A percentile compares a stretch with the other conserved stretches of the same genome.
phyloP scores from a whole-genome alignment of 805 yeast genomes.

The Candida adriatica region DNA sequence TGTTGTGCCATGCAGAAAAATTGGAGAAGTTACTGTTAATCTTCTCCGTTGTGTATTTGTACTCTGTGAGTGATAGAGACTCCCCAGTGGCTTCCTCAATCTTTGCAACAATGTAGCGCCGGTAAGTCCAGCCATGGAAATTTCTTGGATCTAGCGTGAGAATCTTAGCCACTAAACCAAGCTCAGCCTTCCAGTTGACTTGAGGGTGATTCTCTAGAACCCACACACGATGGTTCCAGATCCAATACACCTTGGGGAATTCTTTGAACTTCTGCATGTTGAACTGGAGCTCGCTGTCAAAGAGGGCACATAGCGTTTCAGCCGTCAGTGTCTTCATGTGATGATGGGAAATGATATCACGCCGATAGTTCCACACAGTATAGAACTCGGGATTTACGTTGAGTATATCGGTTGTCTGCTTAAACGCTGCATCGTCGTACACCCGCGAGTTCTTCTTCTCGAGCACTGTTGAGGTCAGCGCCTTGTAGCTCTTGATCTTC shows the following conservation, averaged over 20 bases:
- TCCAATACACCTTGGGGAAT: conserved; percentile 92
- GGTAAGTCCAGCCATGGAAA: conserved; percentile 93
- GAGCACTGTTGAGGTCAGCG: conserved; percentile 39
- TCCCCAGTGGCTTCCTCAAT: conserved; percentile 23
- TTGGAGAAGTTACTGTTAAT: conserved; percentile 84
- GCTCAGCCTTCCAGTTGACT: conserved; percentile 65
- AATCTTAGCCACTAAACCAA: conserved; percentile 61
- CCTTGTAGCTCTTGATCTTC: conserved; percentile 51
- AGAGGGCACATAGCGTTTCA: conserved; percentile 24
- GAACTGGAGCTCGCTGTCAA: conserved; percentile 56
- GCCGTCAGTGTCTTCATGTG: conserved; percentile 11
- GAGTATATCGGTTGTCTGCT: conserved; percentile 51
- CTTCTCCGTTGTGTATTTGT: conserved; percentile 68
- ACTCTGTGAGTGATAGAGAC: conserved; percentile 43
- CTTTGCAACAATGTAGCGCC: conserved; percentile 58
- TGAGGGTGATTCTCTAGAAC: conserved; percentile 45
- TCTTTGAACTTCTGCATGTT: conserved; percentile 49
- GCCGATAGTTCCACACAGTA: conserved; percentile 83
- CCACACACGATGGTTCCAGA: conserved; percentile 94
- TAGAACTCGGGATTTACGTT: conserved; percentile 78
- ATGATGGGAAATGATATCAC: conserved; percentile 48
- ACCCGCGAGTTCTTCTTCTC: conserved; percentile 23
- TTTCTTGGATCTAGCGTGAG: conserved; percentile 73
- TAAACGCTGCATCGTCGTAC: conserved; percentile 35
- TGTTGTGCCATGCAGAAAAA: conserved; percentile 93